Conservation (phyloP, 495 filamentous ascomycete genomes). For the Penicillium turbatum region DNA sequence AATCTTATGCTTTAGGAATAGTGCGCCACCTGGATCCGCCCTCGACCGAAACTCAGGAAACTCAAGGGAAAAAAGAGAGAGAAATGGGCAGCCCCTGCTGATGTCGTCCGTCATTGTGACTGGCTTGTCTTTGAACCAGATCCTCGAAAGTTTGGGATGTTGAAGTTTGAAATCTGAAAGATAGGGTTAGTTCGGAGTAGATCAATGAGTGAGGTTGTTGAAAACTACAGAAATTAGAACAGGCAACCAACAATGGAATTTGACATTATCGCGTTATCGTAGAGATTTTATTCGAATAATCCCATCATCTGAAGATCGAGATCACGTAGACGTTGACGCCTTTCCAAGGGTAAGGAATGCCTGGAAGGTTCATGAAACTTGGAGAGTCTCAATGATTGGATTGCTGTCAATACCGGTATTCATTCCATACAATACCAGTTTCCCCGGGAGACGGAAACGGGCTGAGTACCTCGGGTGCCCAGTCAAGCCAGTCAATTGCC, state of each 20-base stretch:
- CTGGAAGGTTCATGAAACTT: slow-evolving; percentile 32
- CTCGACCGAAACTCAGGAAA: slow-evolving; percentile 21
- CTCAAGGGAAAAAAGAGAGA: slow-evolving; percentile 1
- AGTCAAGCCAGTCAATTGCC: background rate
- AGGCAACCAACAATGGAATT: slow-evolving; percentile 5
- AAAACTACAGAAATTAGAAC: too few relatives aligned
- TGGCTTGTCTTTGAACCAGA: background rate
- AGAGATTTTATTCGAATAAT: background rate
- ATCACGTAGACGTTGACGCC: slow-evolving; percentile 14
- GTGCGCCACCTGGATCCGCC: slow-evolving; percentile 35
- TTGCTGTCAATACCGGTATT: slow-evolving; percentile 2
- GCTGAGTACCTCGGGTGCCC: slow-evolving; percentile 7
- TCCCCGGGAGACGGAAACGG: slow-evolving; percentile 15
- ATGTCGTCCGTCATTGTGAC: slow-evolving; percentile 6
- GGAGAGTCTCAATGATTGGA: slow-evolving; percentile 11
- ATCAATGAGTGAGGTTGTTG: background rate
- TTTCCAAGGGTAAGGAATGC: slow-evolving; percentile 25
- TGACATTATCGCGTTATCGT: background rate
- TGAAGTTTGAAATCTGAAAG: background rate
- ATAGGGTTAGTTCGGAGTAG: background rate
- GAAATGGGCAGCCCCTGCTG: slow-evolving; percentile 6
- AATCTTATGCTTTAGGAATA: slow-evolving; percentile 26
- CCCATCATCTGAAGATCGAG: background rate
- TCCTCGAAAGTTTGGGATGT: background rate
- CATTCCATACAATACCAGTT: slow-evolving; percentile 7